Base-by-base conservation (phyloP, 306 rosid species). In the Casuarina cunninghamiana region DNA sequence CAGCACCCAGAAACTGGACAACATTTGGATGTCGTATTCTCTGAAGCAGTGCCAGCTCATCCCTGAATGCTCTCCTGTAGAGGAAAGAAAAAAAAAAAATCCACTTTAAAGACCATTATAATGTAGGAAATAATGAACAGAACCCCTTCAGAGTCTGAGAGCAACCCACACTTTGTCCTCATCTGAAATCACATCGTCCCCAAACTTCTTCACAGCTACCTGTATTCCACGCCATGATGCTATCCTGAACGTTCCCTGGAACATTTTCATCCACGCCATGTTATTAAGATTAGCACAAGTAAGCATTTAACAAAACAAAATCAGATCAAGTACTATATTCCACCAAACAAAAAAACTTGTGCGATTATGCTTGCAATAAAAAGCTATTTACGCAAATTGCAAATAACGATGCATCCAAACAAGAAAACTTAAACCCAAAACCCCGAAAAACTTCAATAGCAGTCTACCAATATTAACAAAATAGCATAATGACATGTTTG, bases 1-100 rank as follows among this genome's bases (percentile, higher is more conserved):
- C 98, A 48, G 98, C 98, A 83, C 98, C 98, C 69, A 94, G 89
- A 92, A 94, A 94, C 78, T 94, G 98, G 55, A 94, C 95, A 4
- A 94, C 97, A 78, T 94, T 94, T 61, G 98, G 98, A 87, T 94
- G 98, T 53, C 98, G 88, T 76, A 94, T 87, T 93, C 89, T 94
- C 88, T 92, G 98, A 70, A 90, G 89, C 80, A 94, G 85, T 10
- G 90, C 97, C 83, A 94, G 97, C 88, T 94, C 98, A 3, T 94
- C 96, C 53, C 90, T 85, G 63, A 94, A 94, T 32, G 97, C 97
- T 80, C 82, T 92, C 88, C 98, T 94, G 97, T 73, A 51, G 55
- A 8, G 2, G 83, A 80, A 71, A 72, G 67, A 72, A 79, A 80
- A 26, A 26, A 0, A n/a, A 21, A 21, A 26, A 26, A 26, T 26